Evolutionary conservation across 2,329 filamentous ascomycete genomes (phyloP), one percentile per base, ranked within the genome.

Genomic region (Colletotrichum sp.): DNA sequence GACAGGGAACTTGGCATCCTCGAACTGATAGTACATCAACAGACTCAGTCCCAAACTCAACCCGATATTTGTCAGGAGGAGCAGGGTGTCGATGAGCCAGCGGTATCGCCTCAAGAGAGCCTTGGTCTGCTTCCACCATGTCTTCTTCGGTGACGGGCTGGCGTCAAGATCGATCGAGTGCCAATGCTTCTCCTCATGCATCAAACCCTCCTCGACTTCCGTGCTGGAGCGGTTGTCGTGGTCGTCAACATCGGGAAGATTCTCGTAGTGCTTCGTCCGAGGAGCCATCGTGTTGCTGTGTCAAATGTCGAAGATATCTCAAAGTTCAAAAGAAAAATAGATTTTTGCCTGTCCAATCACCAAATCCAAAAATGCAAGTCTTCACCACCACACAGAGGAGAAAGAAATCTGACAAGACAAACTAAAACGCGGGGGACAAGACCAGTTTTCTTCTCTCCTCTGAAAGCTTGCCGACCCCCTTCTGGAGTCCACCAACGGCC

Each of bases 111-210:
- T 52, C 57, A 76, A 11, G 13, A 67, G 13, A 5, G 39, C 8
- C 12, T 78, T 69, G 29, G 78, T 44, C 3, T 66, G 71, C 19
- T 39, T 66, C 73, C 73, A 76, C 32, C 39, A 9, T 15, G 9
- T 52, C 8, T 30, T 22, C 11, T 29, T 34, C 6, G 44, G n/a
- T n/a, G 27, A 32, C n/a, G 61, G 16, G 2, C 34, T 27, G 3
- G 57, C 57, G 30, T 68, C n/a, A 13, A 74, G 55, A 27, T 69
- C 66, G 27, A 74, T 64, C 22, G 68, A 69, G 29, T 74, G 76
- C 76, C 76, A 78, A n/a, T 73, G 69, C 63, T 78, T 78, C 44
- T 71, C 74, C 11, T 74, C 69, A 7, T 59, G 69, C 61, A 77
- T 62, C 44, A 77, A 27, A 4, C 69, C 69, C 16, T 73, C 70